Base-by-base conservation (phyloP, 768 basidiomycete genomes). In the Collybia nuda region DNA sequence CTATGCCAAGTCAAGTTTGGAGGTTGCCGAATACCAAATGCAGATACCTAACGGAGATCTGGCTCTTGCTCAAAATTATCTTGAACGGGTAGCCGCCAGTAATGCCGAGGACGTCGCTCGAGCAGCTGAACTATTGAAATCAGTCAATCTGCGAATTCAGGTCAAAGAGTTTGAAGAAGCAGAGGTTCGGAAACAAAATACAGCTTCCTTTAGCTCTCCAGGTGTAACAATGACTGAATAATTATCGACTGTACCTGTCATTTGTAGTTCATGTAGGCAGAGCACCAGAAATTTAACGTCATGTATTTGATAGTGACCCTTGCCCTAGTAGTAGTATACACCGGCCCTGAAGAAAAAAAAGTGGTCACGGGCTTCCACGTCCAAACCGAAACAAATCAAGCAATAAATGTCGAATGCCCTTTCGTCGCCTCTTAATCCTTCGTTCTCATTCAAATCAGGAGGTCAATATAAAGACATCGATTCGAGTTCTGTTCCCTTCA, bases 1-100 rank as follows among this genome's bases (percentile, higher is more conserved):
- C 58, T 89, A 88, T 64, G 84, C 91, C 22, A 86, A 83, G 64
- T 94, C 91, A n/a, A 81, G 85, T 56, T 66, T 98, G 43, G 87
- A 85, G 56, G 85, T 95, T 28, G 93, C 93, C 14, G 85, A 88
- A 50, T 84, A 88, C 59, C 83, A 93, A 56, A 76, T 92, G 64
- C 66, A 73, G 44, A 74, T 75, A 35, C 72, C 82, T 40, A 76
- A 80, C 45, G 84, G 85, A 21, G 81, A 91, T 65, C 62, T 91
- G n/a, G 58, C 66, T 26, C 71, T 93, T 53, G 92, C 93, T 12
- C 77, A 76, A 58, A 80, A 84, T 44, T 89, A 86, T 65, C 73
- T 93, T 24, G 83, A 91, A 51, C 75, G 74, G 42, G 82, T 97
- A 22, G 84, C 89, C 3, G 68, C 68, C 40, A 93, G 88, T 60